Evolutionary conservation across 2,329 filamentous ascomycete genomes (phyloP), one percentile per base, ranked within the genome.

Genomic region (Gremmenia infestans): DNA sequence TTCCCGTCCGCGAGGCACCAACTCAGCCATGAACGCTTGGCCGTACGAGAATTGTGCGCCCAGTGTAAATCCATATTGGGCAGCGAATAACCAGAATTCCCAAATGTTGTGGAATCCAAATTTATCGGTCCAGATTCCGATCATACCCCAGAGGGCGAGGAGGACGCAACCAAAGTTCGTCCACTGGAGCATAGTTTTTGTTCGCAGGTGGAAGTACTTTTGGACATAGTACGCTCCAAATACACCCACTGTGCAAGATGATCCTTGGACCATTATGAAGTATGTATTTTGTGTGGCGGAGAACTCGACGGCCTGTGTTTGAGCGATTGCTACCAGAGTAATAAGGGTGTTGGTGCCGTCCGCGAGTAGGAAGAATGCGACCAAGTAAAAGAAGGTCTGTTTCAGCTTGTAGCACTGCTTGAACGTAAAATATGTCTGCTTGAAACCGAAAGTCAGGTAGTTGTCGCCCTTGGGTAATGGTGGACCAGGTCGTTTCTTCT

Each of bases 51-150:
- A 68, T 45, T 68, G 65, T 5, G 63, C 56, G 5, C 66, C 67
- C 1, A 66, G 25, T 1, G 62, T 65, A 15, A 68, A 56, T n/a
- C 67, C 66, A 23, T 58, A 68, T 25, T 60, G 57, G 9, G 61
- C 63, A 35, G 59, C 55, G 48, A 67, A 68, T n/a, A 67, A 40
- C 67, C 67, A 69, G 48, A 69, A 68, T 36, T 69, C 67, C 66
- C 67, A 68, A 15, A 63, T 46, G 19, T 68, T 68, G 40, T 69
- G 67, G 36, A 60, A 67, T 22, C 67, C 67, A 25, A 67, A 54
- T 46, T 65, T 65, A 6, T 53, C 55, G 1, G 66, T 67, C 66
- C 66, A 68, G 43, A 69, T 67, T 8, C 67, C 67, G 35, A 67
- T 52, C 61, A 67, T 66, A 8, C 67, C 67, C 66, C 66, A 69